Evolutionary conservation across 352 stramenopile species (phyloP), one percentile per base, ranked within the genome.

Genomic region (Phytopythium delawarense): DNA sequence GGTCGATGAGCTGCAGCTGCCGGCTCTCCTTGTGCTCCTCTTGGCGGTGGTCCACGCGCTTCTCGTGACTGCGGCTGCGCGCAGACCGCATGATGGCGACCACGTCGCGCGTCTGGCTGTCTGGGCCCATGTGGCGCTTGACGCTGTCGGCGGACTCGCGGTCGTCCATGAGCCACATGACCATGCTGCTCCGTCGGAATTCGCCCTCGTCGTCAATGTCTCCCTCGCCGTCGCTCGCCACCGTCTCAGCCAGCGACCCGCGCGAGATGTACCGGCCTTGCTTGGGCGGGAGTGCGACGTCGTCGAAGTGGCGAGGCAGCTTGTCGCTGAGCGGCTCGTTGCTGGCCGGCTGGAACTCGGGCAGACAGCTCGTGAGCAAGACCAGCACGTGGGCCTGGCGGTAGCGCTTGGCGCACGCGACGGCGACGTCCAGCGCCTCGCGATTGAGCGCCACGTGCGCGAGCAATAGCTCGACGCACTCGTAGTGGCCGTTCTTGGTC

Each of bases 331-430:
- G 28, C 40, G 58, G 57, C 60, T 28, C 28, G 32, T 16, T 57
- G 23, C 55, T 62, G 30, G 71, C 67, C 44, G 57, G 65, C 11
- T 46, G 61, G 53, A 79, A 88, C 58, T 87, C 71, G 0, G 76
- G 75, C n/a, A 90, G 58, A 53, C 72, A 89, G 61, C 68, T 92
- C 48, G 80, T 92, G 46, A 92, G 70, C 34, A 92, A 61, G 39
- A 89, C 80, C 15, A 92, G 68, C 9, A 92, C 69, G 58, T 92
- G 82, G 13, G 82, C 80, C 57, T 92, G 82, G 34, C 67, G 73
- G 34, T 87, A 64, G 12, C 70, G 65, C 49, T 77, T 74, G 40
- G 82, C 82, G 46, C 76, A 73, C 16, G 79, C 70, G 11, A 90
- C 61, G 7, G 82, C 73, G 62, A 74, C 71, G n/a, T 88, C 71